These are phyloP conservation scores for Fusarium anthophilum DNA, from an alignment of 2,329 filamentous ascomycete genomes.

Conservation along the genomic window DNA sequence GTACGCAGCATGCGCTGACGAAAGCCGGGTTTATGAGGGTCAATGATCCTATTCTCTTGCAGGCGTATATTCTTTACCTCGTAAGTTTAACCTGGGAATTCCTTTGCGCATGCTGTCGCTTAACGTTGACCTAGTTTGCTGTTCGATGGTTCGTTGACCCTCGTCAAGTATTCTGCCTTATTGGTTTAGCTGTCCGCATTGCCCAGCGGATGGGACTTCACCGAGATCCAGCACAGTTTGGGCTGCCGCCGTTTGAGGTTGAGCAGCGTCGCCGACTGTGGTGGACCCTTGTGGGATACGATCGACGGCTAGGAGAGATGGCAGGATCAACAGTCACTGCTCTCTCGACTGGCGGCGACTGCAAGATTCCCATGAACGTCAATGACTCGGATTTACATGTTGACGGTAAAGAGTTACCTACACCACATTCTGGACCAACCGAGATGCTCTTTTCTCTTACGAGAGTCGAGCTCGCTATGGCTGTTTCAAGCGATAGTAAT, in stretches of 20 bases:
- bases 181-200: constrained; percentile 73
- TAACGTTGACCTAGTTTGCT: constrained; percentile 45
- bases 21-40: constrained; percentile 74
- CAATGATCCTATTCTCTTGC: constrained; percentile 71
- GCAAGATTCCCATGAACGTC: constrained; percentile 67
- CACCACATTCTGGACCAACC: constrained; percentile 60
- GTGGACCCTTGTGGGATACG: constrained; percentile 77
- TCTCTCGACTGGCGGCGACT: constrained; percentile 63
- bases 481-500: constrained; percentile 58
- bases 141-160: constrained; percentile 69
- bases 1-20: constrained; percentile 70
- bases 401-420: constrained; percentile 64
- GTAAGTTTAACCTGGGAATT: constrained; percentile 54
- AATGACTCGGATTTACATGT: constrained; percentile 69
- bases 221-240: constrained; percentile 65
- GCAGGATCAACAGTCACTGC: constrained; percentile 67
- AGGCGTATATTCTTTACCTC: constrained; percentile 74
- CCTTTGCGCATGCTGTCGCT: background rate
- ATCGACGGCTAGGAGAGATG: constrained; percentile 74
- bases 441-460: constrained; percentile 70
- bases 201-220: constrained; percentile 76
- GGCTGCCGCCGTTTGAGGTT: constrained; percentile 66
- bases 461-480: constrained; percentile 65
- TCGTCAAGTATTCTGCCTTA: constrained; percentile 56
- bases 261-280: constrained; percentile 77